phyloP scores from a whole-genome alignment of 1,139 yeast species.

The Lodderomyces oxycetoniae region DNA sequence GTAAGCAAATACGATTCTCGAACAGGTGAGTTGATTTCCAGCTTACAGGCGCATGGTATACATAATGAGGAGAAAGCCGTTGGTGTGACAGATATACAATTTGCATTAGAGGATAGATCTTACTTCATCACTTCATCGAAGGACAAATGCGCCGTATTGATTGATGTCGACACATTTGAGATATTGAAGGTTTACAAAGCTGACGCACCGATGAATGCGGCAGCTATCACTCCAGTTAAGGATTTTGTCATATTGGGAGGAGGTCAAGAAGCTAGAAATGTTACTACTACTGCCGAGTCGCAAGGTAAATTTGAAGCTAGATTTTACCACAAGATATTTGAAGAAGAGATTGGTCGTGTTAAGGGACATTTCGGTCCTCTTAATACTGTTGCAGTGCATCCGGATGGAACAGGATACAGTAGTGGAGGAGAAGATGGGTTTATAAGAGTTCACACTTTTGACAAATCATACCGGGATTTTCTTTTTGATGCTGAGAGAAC shows the following conservation, averaged over 20 bases:
- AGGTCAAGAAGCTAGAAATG: constrained; percentile 99
- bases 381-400: constrained; percentile 90
- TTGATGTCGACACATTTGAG: constrained; percentile 73
- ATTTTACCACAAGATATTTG: constrained; percentile 90
- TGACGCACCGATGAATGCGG: constrained; percentile 94
- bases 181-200: constrained; percentile 73
- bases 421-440: constrained; percentile 99
- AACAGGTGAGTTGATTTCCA: constrained; percentile 64
- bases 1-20: constrained; percentile 74
- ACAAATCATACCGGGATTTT: constrained; percentile 87
- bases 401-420: constrained; percentile 88
- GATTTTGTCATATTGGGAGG: constrained; percentile 94
- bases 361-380: constrained; percentile 99
- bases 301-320: constrained; percentile 98
- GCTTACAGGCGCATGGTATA: constrained; percentile 61
- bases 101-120: constrained; percentile 73
- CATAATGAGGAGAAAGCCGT: constrained; percentile 52
- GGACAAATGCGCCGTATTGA: constrained; percentile 80
- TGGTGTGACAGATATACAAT: constrained; percentile 79
- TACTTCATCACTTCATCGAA: constrained; percentile 91
- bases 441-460: constrained; percentile 90
- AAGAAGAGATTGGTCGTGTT: constrained; percentile 94
- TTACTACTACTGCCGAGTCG: constrained; percentile 87
- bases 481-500: constrained; percentile 88
- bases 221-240: constrained; percentile 88